These are phyloP conservation scores for Desmodesmus armatus DNA, from an alignment of 139 green algal genomes.

Conservation along the genomic window DNA sequence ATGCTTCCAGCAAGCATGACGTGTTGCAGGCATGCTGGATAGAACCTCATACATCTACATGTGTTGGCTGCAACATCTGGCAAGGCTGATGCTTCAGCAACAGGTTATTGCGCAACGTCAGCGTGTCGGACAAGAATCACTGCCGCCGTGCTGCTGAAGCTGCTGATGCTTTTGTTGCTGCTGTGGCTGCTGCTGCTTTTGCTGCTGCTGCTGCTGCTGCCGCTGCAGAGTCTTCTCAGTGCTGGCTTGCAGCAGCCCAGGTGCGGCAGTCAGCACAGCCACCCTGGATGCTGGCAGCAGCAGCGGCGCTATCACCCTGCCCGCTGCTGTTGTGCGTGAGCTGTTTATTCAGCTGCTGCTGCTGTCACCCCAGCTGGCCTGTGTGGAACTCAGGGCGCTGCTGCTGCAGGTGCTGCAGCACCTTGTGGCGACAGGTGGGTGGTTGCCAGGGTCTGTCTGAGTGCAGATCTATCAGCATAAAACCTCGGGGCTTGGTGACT, in stretches of 20 bases:
- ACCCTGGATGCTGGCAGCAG: not conserved
- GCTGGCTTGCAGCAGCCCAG: conserved; percentile 1
- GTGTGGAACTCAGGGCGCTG: not conserved
- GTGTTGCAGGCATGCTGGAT: no score
- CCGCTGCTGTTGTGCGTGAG: not conserved
- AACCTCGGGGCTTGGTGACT: no score
- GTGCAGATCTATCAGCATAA: not conserved
- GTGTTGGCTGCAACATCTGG: no score
- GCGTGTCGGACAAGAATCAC: no score
- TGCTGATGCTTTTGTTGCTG: no score
- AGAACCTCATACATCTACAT: no score
- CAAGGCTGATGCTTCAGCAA: no score
- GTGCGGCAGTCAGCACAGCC: not conserved
- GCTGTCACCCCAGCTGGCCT: conserved; percentile 14
- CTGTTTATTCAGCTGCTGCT: conserved; percentile 25
- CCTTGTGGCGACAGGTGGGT: not conserved
- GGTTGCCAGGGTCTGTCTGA: not conserved
- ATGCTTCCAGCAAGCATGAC: no score
- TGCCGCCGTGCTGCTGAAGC: no score
- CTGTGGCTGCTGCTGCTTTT: not conserved
- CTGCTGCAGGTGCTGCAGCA: conserved; percentile 19
- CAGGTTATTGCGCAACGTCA: no score
- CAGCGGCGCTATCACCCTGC: not conserved
- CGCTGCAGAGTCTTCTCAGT: conserved; percentile 15
- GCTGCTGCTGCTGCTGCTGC: no score